Percentiles rank a stretch among this genome's conserved stretches.
These are phyloP conservation scores for Mycena alexandri DNA, from an alignment of 768 basidiomycete genomes.

Conservation along the genomic window DNA sequence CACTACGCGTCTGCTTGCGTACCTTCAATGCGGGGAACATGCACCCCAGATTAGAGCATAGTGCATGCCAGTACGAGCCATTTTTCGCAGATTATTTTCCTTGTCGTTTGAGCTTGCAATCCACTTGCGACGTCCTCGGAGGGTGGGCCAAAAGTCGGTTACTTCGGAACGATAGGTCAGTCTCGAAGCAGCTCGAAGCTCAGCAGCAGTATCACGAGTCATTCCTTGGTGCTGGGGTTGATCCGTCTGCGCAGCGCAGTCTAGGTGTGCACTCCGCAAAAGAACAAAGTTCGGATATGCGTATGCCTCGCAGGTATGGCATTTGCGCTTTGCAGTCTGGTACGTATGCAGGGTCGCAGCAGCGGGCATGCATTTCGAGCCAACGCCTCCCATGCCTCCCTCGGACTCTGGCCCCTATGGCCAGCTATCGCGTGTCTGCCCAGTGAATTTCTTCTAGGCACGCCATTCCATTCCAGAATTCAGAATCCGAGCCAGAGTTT, in stretches of 20 bases:
- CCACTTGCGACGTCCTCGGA: slow-evolving; percentile 23
- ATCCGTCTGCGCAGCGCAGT: slow-evolving; percentile 35
- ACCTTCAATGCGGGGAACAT: not conserved
- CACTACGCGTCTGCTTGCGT: no score
- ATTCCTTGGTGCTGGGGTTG: slow-evolving; percentile 4
- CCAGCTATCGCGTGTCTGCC: slow-evolving; percentile 29
- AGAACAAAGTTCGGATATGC: slow-evolving; percentile 7
- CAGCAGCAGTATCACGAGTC: slow-evolving; percentile 26
- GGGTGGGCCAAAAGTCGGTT: slow-evolving; percentile 14
- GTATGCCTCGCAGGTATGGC: slow-evolving; percentile 12
- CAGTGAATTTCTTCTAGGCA: not conserved
- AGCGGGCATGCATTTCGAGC: slow-evolving; percentile 12
- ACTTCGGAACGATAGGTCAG: slow-evolving; percentile 18
- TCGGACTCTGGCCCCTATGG: not conserved
- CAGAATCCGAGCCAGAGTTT: slow-evolving; percentile 27
- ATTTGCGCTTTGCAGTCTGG: not conserved
- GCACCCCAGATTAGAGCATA: slow-evolving; percentile 16
- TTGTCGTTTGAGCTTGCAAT: not conserved
- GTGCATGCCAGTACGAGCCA: slow-evolving; percentile 7
- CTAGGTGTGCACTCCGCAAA: slow-evolving; percentile 1
- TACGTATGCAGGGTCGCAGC: slow-evolving; percentile 27
- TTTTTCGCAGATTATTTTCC: slow-evolving; percentile 17
- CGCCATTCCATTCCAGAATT: slow-evolving; percentile 3
- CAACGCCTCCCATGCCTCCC: slow-evolving; percentile 5
- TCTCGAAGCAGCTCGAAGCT: slow-evolving; percentile 20